Conservation (phyloP, 257 asterid genomes). For the Solanum ossicruentum region DNA sequence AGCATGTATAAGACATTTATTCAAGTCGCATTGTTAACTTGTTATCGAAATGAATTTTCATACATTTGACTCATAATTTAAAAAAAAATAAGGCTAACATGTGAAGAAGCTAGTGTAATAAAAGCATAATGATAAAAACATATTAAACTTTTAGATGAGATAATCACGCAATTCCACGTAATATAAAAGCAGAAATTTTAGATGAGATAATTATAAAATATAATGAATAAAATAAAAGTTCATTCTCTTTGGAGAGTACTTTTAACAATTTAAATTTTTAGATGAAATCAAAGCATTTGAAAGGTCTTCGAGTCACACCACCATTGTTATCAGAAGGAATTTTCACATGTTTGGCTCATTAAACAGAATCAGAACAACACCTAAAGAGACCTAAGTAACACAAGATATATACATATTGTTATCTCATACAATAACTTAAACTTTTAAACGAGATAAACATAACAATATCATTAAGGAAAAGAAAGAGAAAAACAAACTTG, state of each 20-base stretch:
- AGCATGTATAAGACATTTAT: background rate
- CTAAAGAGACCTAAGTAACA: background rate
- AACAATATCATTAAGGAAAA: background rate
- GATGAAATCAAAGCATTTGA: no score
- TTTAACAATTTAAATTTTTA: background rate
- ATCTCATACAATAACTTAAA: background rate
- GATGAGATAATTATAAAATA: no score
- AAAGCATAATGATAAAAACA: no score
- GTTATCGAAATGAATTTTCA: background rate
- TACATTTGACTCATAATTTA: background rate
- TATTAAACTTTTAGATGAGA: no score
- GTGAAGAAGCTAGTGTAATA: background rate
- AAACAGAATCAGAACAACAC: background rate
- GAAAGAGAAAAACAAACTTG: background rate
- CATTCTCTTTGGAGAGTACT: no score
- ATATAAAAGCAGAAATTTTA: no score
- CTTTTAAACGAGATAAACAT: background rate
- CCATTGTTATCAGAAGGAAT: background rate
- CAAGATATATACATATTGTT: background rate
- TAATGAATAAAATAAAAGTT: no score
- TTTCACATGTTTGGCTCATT: background rate
- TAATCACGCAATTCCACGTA: no score
- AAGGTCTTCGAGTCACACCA: background rate
- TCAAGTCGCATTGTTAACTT: accelerated
- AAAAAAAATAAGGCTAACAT: background rate